Evolutionary conservation across 2,329 filamentous ascomycete species (phyloP).

Genomic region (Xylariaceae sp.): DNA sequence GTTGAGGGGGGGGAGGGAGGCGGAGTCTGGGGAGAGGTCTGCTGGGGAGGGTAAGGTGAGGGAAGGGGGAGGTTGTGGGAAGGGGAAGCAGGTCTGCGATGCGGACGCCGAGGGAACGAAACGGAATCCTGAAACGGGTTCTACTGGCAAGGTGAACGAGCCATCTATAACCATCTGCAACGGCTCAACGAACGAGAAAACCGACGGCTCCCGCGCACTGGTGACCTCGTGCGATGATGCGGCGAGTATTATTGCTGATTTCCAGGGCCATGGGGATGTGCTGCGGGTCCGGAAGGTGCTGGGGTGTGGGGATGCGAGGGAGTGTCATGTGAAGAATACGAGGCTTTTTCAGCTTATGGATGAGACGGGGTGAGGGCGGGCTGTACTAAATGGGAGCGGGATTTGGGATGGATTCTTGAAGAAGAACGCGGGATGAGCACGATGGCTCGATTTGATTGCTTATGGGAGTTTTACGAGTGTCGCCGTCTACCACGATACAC

Average conservation of each 20-base stretch:
- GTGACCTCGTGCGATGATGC: conserved; percentile 30
- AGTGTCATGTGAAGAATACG: conserved; percentile 32
- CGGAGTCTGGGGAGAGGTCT: too few species aligned
- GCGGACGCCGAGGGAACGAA: too few species aligned
- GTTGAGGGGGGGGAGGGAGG: conserved; percentile 1
- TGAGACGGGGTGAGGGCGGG: conserved; percentile 16
- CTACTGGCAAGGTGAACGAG: neutral
- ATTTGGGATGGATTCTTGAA: too few species aligned
- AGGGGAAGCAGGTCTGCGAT: too few species aligned
- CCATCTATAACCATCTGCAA: neutral
- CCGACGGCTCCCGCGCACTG: conserved; percentile 1
- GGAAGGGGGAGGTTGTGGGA: too few species aligned
- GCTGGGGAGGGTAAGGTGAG: too few species aligned
- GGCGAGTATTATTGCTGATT: conserved; percentile 26
- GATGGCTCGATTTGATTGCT: too few species aligned
- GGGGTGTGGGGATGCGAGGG: conserved; percentile 22
- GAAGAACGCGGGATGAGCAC: too few species aligned
- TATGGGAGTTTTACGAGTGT: too few species aligned
- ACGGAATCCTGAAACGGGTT: too few species aligned
- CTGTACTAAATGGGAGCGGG: too few species aligned
- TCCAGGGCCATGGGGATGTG: conserved; percentile 26
- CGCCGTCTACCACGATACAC: too few species aligned
- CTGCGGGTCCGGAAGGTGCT: conserved; percentile 18
- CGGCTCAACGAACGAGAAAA: neutral
- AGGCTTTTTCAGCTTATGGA: conserved; percentile 31